Evolutionary conservation across 2,329 filamentous ascomycete species (phyloP).

Genomic region (Colletotrichum simmondsii): DNA sequence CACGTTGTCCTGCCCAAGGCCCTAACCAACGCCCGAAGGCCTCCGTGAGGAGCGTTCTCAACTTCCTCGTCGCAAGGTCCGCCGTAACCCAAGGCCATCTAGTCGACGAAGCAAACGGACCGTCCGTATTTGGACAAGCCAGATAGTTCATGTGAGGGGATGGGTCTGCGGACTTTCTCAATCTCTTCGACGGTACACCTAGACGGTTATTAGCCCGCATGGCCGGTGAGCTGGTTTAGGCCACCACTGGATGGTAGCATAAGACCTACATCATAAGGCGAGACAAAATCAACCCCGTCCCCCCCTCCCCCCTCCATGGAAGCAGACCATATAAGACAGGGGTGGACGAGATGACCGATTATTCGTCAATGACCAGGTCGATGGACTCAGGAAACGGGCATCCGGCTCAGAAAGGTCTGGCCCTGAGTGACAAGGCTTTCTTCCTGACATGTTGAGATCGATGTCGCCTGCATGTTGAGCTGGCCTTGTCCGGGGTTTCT

Average conservation of each 20-base stretch:
- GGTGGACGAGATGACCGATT: background rate
- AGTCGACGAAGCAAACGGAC: constrained; percentile 14
- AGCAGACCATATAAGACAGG: constrained; percentile 12
- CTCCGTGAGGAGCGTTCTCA: constrained; percentile 11
- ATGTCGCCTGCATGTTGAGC: constrained; percentile 42
- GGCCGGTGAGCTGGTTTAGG: background rate
- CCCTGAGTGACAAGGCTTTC: background rate
- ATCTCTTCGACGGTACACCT: constrained; percentile 4
- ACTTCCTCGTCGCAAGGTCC: background rate
- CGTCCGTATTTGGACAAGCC: constrained; percentile 12
- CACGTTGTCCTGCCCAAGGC: constrained; percentile 34
- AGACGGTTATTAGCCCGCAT: constrained; percentile 11
- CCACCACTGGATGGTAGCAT: background rate
- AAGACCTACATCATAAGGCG: constrained; percentile 2
- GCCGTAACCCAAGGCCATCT: constrained; percentile 8
- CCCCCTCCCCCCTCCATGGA: background rate
- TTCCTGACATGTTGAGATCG: constrained; percentile 37
- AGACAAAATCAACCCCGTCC: constrained; percentile 9
- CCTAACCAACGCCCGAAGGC: constrained; percentile 17
- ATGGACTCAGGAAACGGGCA: constrained; percentile 14
- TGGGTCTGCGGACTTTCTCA: constrained; percentile 38
- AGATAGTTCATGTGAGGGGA: constrained; percentile 37
- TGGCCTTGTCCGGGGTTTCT: constrained; percentile 6
- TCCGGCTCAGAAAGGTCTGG: constrained; percentile 22
- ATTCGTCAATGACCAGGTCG: constrained; percentile 19